These are phyloP conservation scores for Symbiodinium pilosum DNA, from an alignment of 73 alveolate species.

Conservation along the genomic window DNA sequence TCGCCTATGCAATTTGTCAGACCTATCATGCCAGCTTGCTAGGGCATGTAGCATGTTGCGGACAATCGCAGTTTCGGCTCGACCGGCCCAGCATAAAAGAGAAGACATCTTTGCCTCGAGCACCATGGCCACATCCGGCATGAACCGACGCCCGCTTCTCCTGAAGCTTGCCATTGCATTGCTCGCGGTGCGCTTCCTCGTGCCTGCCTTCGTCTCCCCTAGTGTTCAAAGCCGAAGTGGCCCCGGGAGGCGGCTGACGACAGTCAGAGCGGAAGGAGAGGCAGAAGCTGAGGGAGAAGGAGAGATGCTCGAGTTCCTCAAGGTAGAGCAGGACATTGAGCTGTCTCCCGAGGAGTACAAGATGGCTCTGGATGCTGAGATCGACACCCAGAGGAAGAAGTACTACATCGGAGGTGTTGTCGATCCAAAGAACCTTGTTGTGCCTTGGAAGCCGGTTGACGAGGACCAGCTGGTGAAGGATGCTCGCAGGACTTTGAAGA, in stretches of 20 bases:
- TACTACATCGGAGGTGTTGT: constrained; percentile 85
- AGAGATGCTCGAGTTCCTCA: constrained; percentile 73
- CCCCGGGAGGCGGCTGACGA: background rate
- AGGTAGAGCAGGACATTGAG: constrained; percentile 18
- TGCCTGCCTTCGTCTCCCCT: constrained; percentile 37
- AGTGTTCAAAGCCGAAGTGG: background rate
- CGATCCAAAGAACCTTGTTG: constrained; percentile 74
- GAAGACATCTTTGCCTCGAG: background rate
- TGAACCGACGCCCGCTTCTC: constrained; percentile 4
- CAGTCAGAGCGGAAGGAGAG: constrained; percentile 68
- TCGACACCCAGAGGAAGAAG: constrained; percentile 86
- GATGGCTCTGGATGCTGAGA: constrained; percentile 81
- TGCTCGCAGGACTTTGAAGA: constrained; percentile 85
- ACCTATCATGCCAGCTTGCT: no score
- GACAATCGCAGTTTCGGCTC: background rate
- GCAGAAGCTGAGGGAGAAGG: constrained; percentile 10
- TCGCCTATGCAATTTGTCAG: no score
- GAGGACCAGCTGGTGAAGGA: constrained; percentile 81
- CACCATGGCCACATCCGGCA: background rate
- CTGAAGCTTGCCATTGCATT: constrained; percentile 28
- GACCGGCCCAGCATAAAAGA: background rate
- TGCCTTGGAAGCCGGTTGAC: constrained; percentile 90
- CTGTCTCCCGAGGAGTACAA: constrained; percentile 89
- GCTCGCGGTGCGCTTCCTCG: background rate
- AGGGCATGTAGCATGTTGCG: background rate